Conservation (phyloP, 1,284 basidiomycete species). For the Boletus hoseneyae region DNA sequence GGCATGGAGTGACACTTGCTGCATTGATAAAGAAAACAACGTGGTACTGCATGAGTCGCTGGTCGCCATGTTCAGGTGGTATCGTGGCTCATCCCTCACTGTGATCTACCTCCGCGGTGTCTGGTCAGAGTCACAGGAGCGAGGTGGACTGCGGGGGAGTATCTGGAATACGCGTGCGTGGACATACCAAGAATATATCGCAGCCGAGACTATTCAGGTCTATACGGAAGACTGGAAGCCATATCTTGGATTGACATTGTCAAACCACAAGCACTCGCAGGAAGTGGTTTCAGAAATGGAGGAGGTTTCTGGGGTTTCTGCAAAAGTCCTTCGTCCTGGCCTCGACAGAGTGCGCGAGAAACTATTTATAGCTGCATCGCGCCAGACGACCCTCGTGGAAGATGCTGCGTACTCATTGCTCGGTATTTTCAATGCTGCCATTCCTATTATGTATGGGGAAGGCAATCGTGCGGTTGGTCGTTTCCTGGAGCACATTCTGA, state of each 20-base stretch:
- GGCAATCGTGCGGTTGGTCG: conserved; percentile 10
- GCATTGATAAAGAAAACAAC: conserved; percentile 1
- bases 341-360: conserved; percentile 8
- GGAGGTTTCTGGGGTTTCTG: neutral
- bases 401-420: no score
- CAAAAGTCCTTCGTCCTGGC: conserved; percentile 2
- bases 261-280: conserved; percentile 5
- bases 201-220: neutral
- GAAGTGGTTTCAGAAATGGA: conserved; percentile 2
- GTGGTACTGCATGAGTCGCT: no score
- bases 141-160: conserved; percentile 1
- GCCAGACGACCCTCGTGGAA: neutral
- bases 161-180: conserved; percentile 13
- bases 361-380: conserved; percentile 4
- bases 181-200: neutral
- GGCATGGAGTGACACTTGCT: conserved; percentile 5
- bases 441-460: neutral
- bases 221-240: no score
- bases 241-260: neutral
- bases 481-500: conserved; percentile 9
- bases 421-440: no score
- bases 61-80: no score
- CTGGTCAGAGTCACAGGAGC: neutral
- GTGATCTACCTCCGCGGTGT: conserved; percentile 8
- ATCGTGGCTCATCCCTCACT: neutral